These are phyloP conservation scores for Mallotus nudiflorus DNA, from an alignment of 345 rosid species.

Conservation along the genomic window DNA sequence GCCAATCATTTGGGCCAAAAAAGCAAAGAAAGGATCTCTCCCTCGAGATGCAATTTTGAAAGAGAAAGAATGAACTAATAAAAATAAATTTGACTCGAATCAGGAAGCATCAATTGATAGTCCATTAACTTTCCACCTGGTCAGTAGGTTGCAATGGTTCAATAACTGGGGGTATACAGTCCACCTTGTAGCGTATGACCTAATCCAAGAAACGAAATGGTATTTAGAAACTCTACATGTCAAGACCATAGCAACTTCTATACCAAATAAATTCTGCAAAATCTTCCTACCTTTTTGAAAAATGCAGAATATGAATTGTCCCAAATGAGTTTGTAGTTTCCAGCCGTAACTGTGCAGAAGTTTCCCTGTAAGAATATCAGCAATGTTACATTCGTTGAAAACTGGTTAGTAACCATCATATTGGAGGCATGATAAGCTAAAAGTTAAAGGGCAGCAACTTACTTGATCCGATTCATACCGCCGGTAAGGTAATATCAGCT, in stretches of 20 bases:
- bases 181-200: slow-evolving; percentile 88
- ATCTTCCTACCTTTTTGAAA: slow-evolving; percentile 69
- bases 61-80: neutral
- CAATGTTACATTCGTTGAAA: neutral
- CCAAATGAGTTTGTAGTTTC: slow-evolving; percentile 93
- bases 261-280: neutral
- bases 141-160: slow-evolving; percentile 47
- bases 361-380: slow-evolving; percentile 60
- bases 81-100: slow-evolving; percentile 19
- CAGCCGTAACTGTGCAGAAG: slow-evolving; percentile 76
- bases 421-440: neutral
- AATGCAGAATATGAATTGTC: slow-evolving; percentile 90
- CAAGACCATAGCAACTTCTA: neutral
- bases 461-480: slow-evolving; percentile 90
- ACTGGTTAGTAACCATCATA: neutral
- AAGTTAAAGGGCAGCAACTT: slow-evolving; percentile 34
- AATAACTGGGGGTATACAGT: slow-evolving; percentile 94
- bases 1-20: neutral
- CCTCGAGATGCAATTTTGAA: neutral
- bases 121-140: slow-evolving; percentile 42
- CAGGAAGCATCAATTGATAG: slow-evolving; percentile 7
- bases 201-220: slow-evolving; percentile 28
- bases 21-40: neutral
- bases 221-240: neutral
- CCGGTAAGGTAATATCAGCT: slow-evolving; percentile 83